Evolutionary conservation across 768 basidiomycete genomes (phyloP).

Genomic region (Agrocybe chaxingu): DNA sequence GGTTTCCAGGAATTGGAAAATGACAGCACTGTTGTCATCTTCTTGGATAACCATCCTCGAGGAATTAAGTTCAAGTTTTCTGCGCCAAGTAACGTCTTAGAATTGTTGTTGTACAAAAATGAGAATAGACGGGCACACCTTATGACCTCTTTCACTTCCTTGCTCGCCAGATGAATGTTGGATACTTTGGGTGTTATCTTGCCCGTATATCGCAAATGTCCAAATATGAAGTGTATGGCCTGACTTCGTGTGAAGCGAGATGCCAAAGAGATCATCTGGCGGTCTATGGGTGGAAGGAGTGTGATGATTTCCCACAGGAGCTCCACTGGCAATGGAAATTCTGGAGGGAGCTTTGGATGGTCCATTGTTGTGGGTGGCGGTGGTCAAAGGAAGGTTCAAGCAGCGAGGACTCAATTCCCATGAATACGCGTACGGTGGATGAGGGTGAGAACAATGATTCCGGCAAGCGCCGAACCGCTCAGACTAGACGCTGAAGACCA

Average conservation of each 20-base stretch:
- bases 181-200: not conserved
- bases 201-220: slow-evolving; percentile 1
- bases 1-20: slow-evolving; percentile 4
- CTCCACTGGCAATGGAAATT: slow-evolving; percentile 4
- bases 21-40: not conserved
- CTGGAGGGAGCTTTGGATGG: no score
- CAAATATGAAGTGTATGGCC: slow-evolving; percentile 4
- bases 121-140: not conserved
- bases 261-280: slow-evolving; percentile 1
- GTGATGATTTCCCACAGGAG: slow-evolving; percentile 8
- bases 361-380: no score
- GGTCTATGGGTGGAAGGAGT: slow-evolving; percentile 3
- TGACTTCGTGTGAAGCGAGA: slow-evolving; percentile 4
- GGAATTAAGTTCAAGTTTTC: slow-evolving; percentile 1
- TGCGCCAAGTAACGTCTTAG: not conserved
- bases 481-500: no score
- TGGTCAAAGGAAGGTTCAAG: no score
- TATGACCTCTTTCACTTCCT: slow-evolving; percentile 5
- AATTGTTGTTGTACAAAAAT: not conserved
- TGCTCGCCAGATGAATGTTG: slow-evolving; percentile 1
- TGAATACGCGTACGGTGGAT: no score
- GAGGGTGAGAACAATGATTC: no score
- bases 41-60: no score
- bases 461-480: no score
- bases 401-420: no score